Conservation (phyloP, 176 grass and related monocot genomes). For the Microstegium vimineum region DNA sequence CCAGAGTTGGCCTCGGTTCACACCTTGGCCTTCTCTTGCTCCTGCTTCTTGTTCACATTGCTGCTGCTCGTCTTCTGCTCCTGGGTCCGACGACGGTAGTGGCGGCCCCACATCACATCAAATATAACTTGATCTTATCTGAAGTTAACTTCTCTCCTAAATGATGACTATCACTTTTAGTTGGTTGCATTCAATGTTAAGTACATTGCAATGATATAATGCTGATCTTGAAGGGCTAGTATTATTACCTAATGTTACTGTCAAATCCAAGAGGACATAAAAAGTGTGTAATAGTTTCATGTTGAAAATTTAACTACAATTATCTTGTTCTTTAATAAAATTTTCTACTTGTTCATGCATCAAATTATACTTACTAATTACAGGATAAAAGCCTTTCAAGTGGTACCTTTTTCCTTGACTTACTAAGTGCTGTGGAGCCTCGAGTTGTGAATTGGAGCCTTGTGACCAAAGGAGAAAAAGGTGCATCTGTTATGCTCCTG, state of each 20-base stretch:
- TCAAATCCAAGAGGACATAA: neutral
- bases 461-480: conserved; percentile 87
- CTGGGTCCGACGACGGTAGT: too few relatives aligned
- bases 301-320: neutral
- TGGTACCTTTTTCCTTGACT: conserved; percentile 90
- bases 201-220: neutral
- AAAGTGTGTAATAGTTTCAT: neutral
- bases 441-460: conserved; percentile 94
- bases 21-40: too few relatives aligned
- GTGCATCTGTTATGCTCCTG: conserved; percentile 31
- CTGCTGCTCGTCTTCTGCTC: too few relatives aligned
- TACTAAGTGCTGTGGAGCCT: conserved; percentile 76
- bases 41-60: too few relatives aligned
- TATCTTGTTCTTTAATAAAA: neutral
- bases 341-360: conserved; percentile 6
- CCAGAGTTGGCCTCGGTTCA: too few relatives aligned
- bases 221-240: neutral
- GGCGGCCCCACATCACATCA: too few relatives aligned
- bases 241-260: neutral
- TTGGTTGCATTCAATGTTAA: neutral
- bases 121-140: neutral
- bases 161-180: neutral
- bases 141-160: neutral
- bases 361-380: conserved; percentile 9
- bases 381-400: conserved; percentile 97